Percentiles rank a stretch among this genome's conserved stretches.
Conservation (phyloP, 106 monocot genomes). For the Vanilla planifolia region DNA sequence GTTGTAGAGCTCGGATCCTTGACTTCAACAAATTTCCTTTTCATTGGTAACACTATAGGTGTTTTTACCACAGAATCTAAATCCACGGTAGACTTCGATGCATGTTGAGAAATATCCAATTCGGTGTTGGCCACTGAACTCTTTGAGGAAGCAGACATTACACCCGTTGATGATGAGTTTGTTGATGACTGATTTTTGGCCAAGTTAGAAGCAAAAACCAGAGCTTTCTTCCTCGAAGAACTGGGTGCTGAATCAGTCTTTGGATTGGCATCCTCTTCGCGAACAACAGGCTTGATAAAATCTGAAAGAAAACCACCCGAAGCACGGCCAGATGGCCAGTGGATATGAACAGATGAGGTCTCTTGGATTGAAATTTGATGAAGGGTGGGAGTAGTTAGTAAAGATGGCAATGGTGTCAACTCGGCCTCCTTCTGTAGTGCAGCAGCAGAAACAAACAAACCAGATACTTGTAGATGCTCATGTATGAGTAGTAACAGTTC, state of each 20-base stretch:
- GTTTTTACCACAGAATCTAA: conserved; percentile 31
- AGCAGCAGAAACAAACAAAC: conserved; percentile 60
- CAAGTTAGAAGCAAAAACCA: conserved; percentile 36
- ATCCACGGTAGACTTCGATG: conserved; percentile 24
- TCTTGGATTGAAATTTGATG: conserved; percentile 55
- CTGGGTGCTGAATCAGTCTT: conserved; percentile 24
- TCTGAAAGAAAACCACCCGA: conserved; percentile 51
- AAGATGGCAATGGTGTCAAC: conserved; percentile 54
- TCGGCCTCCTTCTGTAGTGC: conserved; percentile 80
- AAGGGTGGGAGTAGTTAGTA: conserved; percentile 24
- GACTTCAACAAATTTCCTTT: conserved; percentile 60
- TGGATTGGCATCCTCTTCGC: conserved; percentile 31
- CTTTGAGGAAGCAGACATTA: conserved; percentile 15
- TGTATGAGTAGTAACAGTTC: conserved; percentile 90
- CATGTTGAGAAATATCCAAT: conserved; percentile 17
- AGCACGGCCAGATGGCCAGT: conserved; percentile 75
- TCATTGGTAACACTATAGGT: conserved; percentile 74
- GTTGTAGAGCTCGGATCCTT: conserved; percentile 39
- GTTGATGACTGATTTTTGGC: conserved; percentile 17
- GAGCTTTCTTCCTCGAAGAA: conserved; percentile 47
- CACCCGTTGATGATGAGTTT: conserved; percentile 16
- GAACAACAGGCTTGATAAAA: conserved; percentile 11
- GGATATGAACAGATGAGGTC: conserved; percentile 23
- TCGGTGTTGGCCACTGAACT: conserved; percentile 7
- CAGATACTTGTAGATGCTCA: conserved; percentile 86